Conservation (phyloP, 495 filamentous ascomycete genomes). For the Hamigera avellanea region DNA sequence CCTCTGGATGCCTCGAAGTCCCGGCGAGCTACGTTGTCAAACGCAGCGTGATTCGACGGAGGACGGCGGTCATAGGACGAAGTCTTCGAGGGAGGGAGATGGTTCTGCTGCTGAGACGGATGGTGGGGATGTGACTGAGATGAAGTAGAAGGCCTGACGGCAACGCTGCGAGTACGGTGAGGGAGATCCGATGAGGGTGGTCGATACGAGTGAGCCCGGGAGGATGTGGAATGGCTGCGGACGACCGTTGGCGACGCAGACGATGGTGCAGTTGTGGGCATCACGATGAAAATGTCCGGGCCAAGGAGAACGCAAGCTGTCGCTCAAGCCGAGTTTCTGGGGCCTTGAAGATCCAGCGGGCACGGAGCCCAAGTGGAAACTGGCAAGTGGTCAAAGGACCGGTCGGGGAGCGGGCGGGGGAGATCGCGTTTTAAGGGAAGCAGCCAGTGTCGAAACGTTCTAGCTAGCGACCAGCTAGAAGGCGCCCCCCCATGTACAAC, state of each 20-base stretch:
- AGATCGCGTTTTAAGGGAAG: constrained; percentile 4
- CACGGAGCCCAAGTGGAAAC: constrained; percentile 6
- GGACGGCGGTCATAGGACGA: constrained; percentile 39
- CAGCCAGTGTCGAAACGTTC: constrained; percentile 6
- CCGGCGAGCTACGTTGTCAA: constrained; percentile 41
- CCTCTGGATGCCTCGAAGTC: constrained; percentile 47
- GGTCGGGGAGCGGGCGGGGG: constrained; percentile 15
- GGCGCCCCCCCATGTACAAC: constrained; percentile 4
- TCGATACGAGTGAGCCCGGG: constrained; percentile 30
- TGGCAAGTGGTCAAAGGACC: constrained; percentile 1
- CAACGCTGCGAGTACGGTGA: constrained; percentile 45
- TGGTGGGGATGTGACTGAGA: constrained; percentile 23
- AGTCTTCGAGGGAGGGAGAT: constrained; percentile 36
- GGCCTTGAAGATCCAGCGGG: constrained; percentile 7
- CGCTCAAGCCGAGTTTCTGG: constrained; percentile 7
- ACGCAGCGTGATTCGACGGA: constrained; percentile 37
- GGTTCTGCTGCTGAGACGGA: constrained; percentile 16
- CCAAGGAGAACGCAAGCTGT: constrained; percentile 11
- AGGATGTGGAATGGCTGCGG: constrained; percentile 45
- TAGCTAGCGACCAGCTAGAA: no score
- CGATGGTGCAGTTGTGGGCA: constrained; percentile 39
- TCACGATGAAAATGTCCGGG: constrained; percentile 16
- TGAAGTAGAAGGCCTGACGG: constrained; percentile 30
- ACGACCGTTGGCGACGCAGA: constrained; percentile 33
- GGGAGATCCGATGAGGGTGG: constrained; percentile 38